Conservation (phyloP, 345 rosid genomes). For the Rhizophora mangle region DNA sequence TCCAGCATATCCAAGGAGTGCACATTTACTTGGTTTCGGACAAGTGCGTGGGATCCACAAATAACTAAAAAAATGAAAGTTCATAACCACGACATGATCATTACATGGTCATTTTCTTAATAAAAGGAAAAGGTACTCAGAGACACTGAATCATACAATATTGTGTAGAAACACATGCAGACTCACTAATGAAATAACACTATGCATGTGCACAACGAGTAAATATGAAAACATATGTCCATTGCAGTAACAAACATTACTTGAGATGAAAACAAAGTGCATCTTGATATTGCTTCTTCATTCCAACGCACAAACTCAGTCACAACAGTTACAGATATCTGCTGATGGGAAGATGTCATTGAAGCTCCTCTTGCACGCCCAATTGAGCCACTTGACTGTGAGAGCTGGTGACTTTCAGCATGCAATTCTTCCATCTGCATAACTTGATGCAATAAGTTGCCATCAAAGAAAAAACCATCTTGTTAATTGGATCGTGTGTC, state of each 20-base stretch:
- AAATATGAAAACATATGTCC: not conserved
- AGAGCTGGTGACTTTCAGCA: conserved; percentile 68
- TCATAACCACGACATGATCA: not conserved
- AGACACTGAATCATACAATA: not conserved
- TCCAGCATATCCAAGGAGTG: not conserved
- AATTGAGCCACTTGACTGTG: conserved; percentile 82
- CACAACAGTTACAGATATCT: conserved; percentile 96
- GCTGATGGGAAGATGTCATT: conserved; percentile 70
- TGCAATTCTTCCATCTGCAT: conserved; percentile 86
- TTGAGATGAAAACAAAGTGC: conserved; percentile 83
- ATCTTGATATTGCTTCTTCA: conserved; percentile 97
- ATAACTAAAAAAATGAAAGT: not conserved
- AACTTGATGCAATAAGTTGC: conserved; percentile 13
- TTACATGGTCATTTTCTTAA: not conserved
- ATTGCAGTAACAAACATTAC: conserved; percentile 37
- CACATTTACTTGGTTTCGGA: not conserved
- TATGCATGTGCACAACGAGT: too few species aligned
- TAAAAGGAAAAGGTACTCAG: not conserved
- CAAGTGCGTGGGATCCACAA: not conserved
- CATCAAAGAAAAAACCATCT: not conserved
- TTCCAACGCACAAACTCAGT: conserved; percentile 98
- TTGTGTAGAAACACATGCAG: not conserved
- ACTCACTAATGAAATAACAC: conserved; percentile 2
- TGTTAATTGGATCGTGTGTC: conserved; percentile 13
- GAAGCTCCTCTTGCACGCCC: conserved; percentile 95